Conservation (phyloP, 805 yeast species). For the Debaryomyces hansenii region DNA sequence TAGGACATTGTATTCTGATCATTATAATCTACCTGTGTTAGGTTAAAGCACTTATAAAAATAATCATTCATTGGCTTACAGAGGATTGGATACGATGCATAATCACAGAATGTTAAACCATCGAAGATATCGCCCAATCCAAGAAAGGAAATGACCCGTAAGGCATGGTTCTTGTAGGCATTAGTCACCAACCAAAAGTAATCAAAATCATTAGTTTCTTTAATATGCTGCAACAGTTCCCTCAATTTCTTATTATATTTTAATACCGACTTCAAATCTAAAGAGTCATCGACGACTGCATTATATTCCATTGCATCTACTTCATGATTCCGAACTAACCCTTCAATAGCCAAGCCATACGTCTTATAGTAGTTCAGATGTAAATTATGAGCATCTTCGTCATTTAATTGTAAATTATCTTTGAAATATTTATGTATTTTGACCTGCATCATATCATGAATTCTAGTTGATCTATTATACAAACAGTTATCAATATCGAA, state of each 20-base stretch:
- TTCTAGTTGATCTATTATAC: slow-evolving; percentile 69
- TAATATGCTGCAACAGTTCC: slow-evolving; percentile 48
- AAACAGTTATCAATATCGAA: slow-evolving; percentile 95
- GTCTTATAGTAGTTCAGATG: slow-evolving; percentile 77
- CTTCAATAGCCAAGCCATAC: slow-evolving; percentile 93
- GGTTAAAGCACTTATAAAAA: slow-evolving; percentile 62
- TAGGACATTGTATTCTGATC: slow-evolving; percentile 42
- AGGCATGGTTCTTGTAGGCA: slow-evolving; percentile 89
- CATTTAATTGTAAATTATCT: slow-evolving; percentile 56
- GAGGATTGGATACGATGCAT: slow-evolving; percentile 61
- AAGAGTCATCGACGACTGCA: slow-evolving; percentile 84
- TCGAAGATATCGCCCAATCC: slow-evolving; percentile 94
- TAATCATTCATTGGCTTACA: slow-evolving; percentile 87
- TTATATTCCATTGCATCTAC: slow-evolving; percentile 90
- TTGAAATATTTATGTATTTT: slow-evolving; percentile 82
- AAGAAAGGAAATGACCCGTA: slow-evolving; percentile 71
- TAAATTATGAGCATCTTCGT: slow-evolving; percentile 70
- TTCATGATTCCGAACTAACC: slow-evolving; percentile 66
- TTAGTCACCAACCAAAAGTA: slow-evolving; percentile 91
- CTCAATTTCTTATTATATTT: slow-evolving; percentile 59
- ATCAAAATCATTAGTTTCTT: slow-evolving; percentile 50
- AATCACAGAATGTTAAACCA: slow-evolving; percentile 92
- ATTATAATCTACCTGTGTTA: slow-evolving; percentile 53
- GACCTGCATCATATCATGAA: slow-evolving; percentile 86
- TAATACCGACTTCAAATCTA: slow-evolving; percentile 80